These are phyloP conservation scores for Gelatoporia subvermispora DNA, from an alignment of 768 basidiomycete species.

Conservation along the genomic window DNA sequence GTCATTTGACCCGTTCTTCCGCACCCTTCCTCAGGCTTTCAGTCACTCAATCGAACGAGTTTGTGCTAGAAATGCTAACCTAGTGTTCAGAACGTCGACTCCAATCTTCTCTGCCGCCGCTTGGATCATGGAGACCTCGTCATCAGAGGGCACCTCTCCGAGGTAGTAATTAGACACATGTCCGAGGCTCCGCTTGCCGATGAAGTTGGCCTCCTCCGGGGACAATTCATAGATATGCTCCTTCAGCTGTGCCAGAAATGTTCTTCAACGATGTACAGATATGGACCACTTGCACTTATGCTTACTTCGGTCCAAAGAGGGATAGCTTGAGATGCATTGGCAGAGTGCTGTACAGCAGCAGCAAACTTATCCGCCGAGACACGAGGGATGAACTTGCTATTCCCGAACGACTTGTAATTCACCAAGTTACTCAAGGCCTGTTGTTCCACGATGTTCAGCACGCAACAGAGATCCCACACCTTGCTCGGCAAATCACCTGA, in stretches of 20 bases:
- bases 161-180: constrained; percentile 86
- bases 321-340: constrained; percentile 48
- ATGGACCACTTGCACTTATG: not conserved
- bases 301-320: constrained; percentile 61
- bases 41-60: not conserved
- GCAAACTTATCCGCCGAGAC: constrained; percentile 56
- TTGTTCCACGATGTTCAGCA: not conserved
- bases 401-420: constrained; percentile 81
- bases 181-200: constrained; percentile 75
- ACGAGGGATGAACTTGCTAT: constrained; percentile 82
- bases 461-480: not conserved
- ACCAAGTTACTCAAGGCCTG: constrained; percentile 56
- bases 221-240: constrained; percentile 65
- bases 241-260: constrained; percentile 46
- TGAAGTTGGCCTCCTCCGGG: constrained; percentile 65
- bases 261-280: constrained; percentile 7
- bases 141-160: constrained; percentile 65
- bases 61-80: constrained; percentile 36
- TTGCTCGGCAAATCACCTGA: constrained; percentile 45
- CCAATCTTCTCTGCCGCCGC: constrained; percentile 67
- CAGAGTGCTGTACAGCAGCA: constrained; percentile 55
- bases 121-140: constrained; percentile 75
- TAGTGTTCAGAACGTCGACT: constrained; percentile 79
- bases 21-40: constrained; percentile 41
- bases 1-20: constrained; percentile 56